phyloP scores from a whole-genome alignment of 1,139 yeast species.

The Arxiozyma telluris region DNA sequence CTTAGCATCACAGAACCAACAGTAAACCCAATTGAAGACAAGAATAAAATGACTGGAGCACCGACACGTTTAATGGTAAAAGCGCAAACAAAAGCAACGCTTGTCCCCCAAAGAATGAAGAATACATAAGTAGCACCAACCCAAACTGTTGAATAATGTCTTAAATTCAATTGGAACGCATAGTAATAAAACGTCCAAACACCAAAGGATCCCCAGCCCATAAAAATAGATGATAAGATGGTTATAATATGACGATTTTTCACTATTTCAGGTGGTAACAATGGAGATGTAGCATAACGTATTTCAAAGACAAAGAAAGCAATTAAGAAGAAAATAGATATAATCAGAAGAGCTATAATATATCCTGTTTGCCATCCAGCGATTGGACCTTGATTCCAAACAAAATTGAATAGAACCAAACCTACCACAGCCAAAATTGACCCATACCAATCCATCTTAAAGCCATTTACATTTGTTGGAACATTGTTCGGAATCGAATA shows the following conservation, averaged over 20 bases:
- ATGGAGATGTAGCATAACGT: conserved; percentile 32
- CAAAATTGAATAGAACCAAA: conserved; percentile 41
- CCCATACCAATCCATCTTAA: conserved; percentile 39
- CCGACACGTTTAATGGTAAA: conserved; percentile 35
- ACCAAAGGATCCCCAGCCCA: conserved; percentile 57
- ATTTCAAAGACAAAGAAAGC: conserved; percentile 27
- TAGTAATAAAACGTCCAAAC: conserved; percentile 39
- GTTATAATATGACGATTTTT: conserved; percentile 28
- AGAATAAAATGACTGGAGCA: conserved; percentile 39
- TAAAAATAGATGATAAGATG: conserved; percentile 29
- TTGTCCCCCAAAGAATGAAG: conserved; percentile 38
- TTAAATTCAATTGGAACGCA: conserved; percentile 37
- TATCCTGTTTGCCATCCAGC: conserved; percentile 46
- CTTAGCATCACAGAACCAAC: conserved; percentile 42
- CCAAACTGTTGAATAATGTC: conserved; percentile 39
- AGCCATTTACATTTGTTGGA: conserved; percentile 18
- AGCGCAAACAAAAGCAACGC: conserved; percentile 41
- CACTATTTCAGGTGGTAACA: conserved; percentile 40
- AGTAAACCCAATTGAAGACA: conserved; percentile 40
- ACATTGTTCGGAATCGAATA: conserved; percentile 34
- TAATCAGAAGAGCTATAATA: conserved; percentile 37
- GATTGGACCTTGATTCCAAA: conserved; percentile 48
- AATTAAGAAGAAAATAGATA: conserved; percentile 35
- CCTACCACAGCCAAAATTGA: conserved; percentile 40
- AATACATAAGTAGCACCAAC: conserved; percentile 41